A percentile compares a stretch with the other conserved stretches of the same genome.
phyloP scores from a whole-genome alignment of 257 asterid genomes.

The Solanum piurae region DNA sequence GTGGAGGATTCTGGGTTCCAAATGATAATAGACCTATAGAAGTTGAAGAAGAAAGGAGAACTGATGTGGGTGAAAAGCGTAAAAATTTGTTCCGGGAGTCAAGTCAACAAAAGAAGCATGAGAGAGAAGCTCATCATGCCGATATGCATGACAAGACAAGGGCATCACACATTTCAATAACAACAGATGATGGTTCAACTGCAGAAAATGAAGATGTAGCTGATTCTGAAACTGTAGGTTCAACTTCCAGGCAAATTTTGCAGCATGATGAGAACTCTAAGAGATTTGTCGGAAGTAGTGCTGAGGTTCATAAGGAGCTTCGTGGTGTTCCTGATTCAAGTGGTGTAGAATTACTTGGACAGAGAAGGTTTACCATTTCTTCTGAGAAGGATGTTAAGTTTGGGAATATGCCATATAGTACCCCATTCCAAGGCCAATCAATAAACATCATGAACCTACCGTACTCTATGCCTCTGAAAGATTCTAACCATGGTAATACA shows the following conservation, averaged over 20 bases:
- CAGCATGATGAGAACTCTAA: constrained; percentile 45
- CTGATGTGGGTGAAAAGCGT: constrained; percentile 60
- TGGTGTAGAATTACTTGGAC: constrained; percentile 52
- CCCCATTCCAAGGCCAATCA: constrained; percentile 38
- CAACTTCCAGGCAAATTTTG: constrained; percentile 51
- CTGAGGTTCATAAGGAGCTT: constrained; percentile 44
- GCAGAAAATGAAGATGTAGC: constrained; percentile 97
- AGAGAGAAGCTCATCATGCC: constrained; percentile 33
- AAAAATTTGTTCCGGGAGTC: constrained; percentile 40
- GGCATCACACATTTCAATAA: constrained; percentile 75
- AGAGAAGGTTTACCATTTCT: constrained; percentile 48
- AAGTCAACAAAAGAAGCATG: constrained; percentile 53
- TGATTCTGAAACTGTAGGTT: constrained; percentile 85
- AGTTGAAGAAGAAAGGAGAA: constrained; percentile 41
- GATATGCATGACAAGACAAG: constrained; percentile 48
- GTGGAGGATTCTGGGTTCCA: constrained; percentile 55
- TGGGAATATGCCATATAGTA: constrained; percentile 36
- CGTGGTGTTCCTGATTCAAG: constrained; percentile 42
- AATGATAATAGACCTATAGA: constrained; percentile 42
- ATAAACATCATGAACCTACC: constrained; percentile 39
- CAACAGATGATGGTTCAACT: constrained; percentile 87
- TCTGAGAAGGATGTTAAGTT: constrained; percentile 64
- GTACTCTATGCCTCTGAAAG: constrained; percentile 47
- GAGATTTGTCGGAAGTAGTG: constrained; percentile 23
- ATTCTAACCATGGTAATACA: constrained; percentile 29